Percentiles rank a stretch among this genome's conserved stretches.
Evolutionary conservation across 805 yeast species (phyloP).

Genomic region (Lipomyces spencermartinsiae): DNA sequence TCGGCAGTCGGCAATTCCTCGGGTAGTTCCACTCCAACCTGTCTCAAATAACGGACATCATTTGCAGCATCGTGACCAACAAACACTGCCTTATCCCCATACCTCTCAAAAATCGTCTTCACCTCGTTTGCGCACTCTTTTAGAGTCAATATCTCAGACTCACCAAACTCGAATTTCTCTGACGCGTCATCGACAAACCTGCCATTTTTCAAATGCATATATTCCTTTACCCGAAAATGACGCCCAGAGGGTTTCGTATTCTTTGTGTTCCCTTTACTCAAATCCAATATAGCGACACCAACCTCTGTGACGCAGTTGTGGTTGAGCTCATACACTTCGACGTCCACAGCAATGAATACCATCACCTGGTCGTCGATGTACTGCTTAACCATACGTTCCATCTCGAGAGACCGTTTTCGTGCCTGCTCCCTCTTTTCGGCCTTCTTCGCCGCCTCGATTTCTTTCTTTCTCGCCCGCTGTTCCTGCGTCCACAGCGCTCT

Average conservation of each 20-base stretch:
- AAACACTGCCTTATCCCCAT: conserved; percentile 12
- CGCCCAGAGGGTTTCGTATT: conserved; percentile 4
- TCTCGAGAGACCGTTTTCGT: background rate
- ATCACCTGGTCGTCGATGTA: conserved; percentile 8
- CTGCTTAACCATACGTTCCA: conserved; percentile 4
- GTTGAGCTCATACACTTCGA: conserved; percentile 25
- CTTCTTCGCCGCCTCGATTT: background rate
- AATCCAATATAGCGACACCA: conserved; percentile 21
- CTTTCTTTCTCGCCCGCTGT: background rate
- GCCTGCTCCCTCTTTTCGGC: conserved; percentile 10
- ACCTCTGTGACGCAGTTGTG: conserved; percentile 19
- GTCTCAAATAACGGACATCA: conserved; percentile 22
- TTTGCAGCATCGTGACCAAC: conserved; percentile 30
- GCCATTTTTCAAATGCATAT: conserved; percentile 23
- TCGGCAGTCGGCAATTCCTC: background rate
- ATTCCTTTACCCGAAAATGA: conserved; percentile 22
- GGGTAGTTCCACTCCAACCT: conserved; percentile 16
- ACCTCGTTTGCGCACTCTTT: conserved; percentile 9
- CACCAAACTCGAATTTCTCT: conserved; percentile 27
- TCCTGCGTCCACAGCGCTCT: background rate
- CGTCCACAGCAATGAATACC: conserved; percentile 26
- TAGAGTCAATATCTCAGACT: conserved; percentile 12
- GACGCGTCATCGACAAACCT: conserved; percentile 23
- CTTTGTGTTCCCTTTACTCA: background rate
- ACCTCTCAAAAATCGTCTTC: conserved; percentile 1